Base-by-base conservation (phyloP, 768 basidiomycete species). In the Serendipita vermifera region DNA sequence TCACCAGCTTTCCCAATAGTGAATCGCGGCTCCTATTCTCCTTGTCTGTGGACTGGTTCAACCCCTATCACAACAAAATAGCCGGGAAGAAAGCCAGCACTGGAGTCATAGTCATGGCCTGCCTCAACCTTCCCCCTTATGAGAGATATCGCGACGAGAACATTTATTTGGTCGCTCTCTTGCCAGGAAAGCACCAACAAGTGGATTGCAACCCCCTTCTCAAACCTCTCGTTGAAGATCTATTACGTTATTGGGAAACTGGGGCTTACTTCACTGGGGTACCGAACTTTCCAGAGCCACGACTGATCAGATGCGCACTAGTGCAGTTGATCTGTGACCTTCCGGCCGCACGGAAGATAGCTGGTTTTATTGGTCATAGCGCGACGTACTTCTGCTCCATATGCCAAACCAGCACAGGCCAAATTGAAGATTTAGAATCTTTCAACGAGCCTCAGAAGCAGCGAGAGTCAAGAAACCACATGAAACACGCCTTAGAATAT, bases 131-230 rank as follows among this genome's bases (percentile, higher is more conserved):
- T 1, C 73, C 73, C 3, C 58, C 61, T 3, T 51, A 59, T 3
- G 22, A 69, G 1, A 64, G 66, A 3, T 65, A 68, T 43, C 59
- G 65, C 15, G 40, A 60, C 0, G 69, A 72, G 57, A 69, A 72
- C 48, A 67, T 69, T 51, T 70, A 69, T 54, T 53, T 72, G 7
- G 67, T 63, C 22, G 68, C 65, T 0, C 61, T 72, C 2, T 67
- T 73, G 13, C 70, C 72, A 46, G 70, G 70, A 0, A 70, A 69
- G 3, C 57, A 62, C 3, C 68, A 72, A 53, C 71, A 67, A 0
- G 56, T 62, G 14, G 29, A 59, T 3, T 67, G 70, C n/a, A 72
- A 73, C 39, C 56, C 70, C 39, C 61, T 62, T 15, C 64, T 67
- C 51, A 56, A 64, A 4, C 69, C 66, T 2, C 38, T 74, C 0